phyloP scores from a whole-genome alignment of 2,329 filamentous ascomycete genomes.

The Cercospora citrullina region DNA sequence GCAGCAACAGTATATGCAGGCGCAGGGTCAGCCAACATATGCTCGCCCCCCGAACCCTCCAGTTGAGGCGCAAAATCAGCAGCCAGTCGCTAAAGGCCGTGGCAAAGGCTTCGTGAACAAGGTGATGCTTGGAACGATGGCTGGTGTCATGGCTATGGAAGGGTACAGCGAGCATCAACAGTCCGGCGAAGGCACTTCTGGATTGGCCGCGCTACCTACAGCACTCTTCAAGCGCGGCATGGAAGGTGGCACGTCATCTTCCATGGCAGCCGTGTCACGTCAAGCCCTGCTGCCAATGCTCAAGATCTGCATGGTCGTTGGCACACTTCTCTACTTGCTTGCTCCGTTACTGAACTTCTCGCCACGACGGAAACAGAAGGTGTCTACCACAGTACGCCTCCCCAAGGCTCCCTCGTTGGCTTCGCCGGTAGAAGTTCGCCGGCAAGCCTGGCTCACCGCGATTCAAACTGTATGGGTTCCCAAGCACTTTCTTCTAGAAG shows the following conservation, averaged over 20 bases:
- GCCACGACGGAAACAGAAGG: constrained; percentile 54
- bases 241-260: constrained; percentile 20
- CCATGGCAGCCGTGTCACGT: constrained; percentile 26
- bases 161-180: constrained; percentile 67
- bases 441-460: constrained; percentile 88
- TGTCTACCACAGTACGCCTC: constrained; percentile 41
- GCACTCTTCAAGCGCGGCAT: constrained; percentile 37
- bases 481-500: constrained; percentile 81
- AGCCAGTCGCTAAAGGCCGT: constrained; percentile 43
- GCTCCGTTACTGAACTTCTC: constrained; percentile 59
- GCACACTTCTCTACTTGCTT: constrained; percentile 58
- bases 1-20: constrained; percentile 39
- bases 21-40: constrained; percentile 37
- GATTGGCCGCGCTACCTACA: constrained; percentile 47
- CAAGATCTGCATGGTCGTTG: constrained; percentile 53
- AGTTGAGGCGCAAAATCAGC: constrained; percentile 39
- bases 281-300: constrained; percentile 46
- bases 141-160: constrained; percentile 88
- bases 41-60: constrained; percentile 35
- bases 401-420: constrained; percentile 67
- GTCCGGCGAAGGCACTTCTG: constrained; percentile 50
- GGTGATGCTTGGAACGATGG: constrained; percentile 89
- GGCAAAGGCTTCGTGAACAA: constrained; percentile 60
- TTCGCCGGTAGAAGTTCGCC: constrained; percentile 80
- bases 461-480: constrained; percentile 92